phyloP scores from a whole-genome alignment of 208 protist species.

The Naegleria lovaniensis region DNA sequence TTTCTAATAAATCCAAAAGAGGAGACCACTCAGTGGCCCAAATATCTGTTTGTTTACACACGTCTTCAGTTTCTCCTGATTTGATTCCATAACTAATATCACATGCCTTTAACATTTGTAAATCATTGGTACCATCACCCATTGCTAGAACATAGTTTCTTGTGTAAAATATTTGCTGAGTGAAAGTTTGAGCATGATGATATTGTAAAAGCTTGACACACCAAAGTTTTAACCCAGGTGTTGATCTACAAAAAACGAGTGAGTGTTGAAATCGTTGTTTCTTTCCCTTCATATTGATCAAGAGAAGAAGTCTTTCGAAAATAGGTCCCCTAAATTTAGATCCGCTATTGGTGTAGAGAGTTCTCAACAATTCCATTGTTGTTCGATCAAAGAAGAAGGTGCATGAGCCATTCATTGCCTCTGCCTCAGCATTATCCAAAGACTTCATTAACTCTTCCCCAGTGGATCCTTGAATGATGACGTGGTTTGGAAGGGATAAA shows the following conservation, averaged over 20 bases:
- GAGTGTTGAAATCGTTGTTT: not conserved
- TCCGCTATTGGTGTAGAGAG: not conserved
- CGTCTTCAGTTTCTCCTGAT: not conserved
- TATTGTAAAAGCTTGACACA: not conserved
- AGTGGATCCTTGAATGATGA: not conserved
- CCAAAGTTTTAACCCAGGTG: constrained; percentile 4
- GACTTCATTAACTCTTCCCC: not conserved
- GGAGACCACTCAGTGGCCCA: not conserved
- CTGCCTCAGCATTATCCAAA: not conserved
- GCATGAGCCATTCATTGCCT: not conserved
- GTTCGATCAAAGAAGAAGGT: not conserved
- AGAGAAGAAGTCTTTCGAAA: not conserved
- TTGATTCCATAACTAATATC: not conserved
- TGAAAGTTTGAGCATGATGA: not conserved
- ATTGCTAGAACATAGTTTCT: constrained; percentile 8
- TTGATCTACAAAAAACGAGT: not conserved
- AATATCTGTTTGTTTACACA: not conserved
- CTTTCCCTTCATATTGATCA: not conserved
- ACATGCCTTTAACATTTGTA: not conserved
- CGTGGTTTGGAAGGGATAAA: not conserved
- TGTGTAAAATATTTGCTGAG: not conserved
- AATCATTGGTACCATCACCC: constrained; percentile 14
- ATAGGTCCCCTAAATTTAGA: not conserved
- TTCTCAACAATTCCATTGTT: not conserved
- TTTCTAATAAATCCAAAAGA: not conserved